Evolutionary conservation across 208 protist genomes (phyloP), one percentile per base, ranked within the genome.

Genomic region (Leishmania mexicana): DNA sequence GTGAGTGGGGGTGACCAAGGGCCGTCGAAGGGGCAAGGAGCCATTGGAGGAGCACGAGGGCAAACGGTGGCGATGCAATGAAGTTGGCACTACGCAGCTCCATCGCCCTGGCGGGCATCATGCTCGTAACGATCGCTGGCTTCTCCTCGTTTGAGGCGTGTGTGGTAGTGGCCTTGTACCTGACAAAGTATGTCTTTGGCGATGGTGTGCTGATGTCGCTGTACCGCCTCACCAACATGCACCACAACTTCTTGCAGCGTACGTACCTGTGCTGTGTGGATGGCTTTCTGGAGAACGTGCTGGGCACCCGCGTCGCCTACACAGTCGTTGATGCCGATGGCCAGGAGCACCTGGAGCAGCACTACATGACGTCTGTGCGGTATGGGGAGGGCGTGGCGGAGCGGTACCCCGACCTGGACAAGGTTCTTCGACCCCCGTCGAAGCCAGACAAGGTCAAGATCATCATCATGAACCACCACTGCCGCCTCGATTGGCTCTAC

Each of bases 381-480:
- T 31, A 35, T 15, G 84, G 74, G 53, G 79, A 70, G 11, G 78
- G 74, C 28, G 62, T 64, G 8, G 70, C 67, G 21, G 83, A 78
- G 64, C 40, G 40, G 40, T 70, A 81, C 53, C 68, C 82, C 5
- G 81, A 85, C 57, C 80, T 90, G 28, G 54, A 74, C 47, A 75
- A 73, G 47, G 62, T 88, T 24, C 85, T 95, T 58, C 45, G 65
- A 13, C 78, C 85, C 6, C 85, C 92, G 40, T 88, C 92, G 15
- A 67, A 78, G 64, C 84, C 85, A 0, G 93, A 92, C 7, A 94
- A 93, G 81, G 85, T 87, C 67, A 98, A 96, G 83, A 87, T 98
- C 28, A 91, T 97, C 49, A 90, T 98, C 49, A 83, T 95, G 75
- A 97, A 97, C 80, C 94, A 98, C 87, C 92, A 94, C 84, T 94